phyloP scores from a whole-genome alignment of 345 rosid genomes.

The Zanthoxylum bungeanum region DNA sequence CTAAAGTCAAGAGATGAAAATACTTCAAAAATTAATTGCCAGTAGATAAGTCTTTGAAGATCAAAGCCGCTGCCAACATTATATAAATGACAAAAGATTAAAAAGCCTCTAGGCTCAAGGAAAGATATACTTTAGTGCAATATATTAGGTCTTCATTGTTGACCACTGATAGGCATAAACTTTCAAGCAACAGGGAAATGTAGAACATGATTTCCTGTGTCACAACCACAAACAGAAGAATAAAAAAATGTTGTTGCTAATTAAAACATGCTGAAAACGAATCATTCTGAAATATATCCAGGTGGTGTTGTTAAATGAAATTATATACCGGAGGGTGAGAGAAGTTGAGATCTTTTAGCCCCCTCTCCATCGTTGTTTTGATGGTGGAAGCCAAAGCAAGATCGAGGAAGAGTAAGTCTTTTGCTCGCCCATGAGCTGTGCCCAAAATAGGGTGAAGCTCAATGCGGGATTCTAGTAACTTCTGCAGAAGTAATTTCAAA shows the following conservation, averaged over 20 bases:
- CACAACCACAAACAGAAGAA: conserved; percentile 11
- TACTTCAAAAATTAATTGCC: neutral
- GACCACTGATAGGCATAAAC: conserved; percentile 34
- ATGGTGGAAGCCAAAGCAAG: conserved; percentile 36
- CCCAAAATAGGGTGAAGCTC: conserved; percentile 34
- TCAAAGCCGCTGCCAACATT: neutral
- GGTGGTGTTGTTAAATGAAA: neutral
- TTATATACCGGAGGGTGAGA: conserved; percentile 18
- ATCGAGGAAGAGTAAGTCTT: conserved; percentile 42
- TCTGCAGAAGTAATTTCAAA: conserved; percentile 25
- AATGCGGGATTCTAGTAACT: conserved; percentile 35
- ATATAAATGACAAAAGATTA: conserved; percentile 1
- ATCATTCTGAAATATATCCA: neutral
- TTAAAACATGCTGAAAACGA: neutral
- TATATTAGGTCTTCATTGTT: conserved; percentile 40
- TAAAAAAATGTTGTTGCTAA: neutral
- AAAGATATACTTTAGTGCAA: conserved; percentile 32
- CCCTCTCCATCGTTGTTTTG: conserved; percentile 37
- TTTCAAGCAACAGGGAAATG: conserved; percentile 37
- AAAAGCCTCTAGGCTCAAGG: conserved; percentile 7
- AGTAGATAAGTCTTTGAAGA: neutral
- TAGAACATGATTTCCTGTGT: conserved; percentile 34
- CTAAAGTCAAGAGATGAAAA: neutral
- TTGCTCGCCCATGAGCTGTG: conserved; percentile 25
- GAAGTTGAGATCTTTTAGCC: conserved; percentile 27